Percentiles rank a stretch among this genome's conserved stretches.
These are phyloP conservation scores for Neurospora sp. DNA, from an alignment of 2,329 filamentous ascomycete species.

Conservation along the genomic window DNA sequence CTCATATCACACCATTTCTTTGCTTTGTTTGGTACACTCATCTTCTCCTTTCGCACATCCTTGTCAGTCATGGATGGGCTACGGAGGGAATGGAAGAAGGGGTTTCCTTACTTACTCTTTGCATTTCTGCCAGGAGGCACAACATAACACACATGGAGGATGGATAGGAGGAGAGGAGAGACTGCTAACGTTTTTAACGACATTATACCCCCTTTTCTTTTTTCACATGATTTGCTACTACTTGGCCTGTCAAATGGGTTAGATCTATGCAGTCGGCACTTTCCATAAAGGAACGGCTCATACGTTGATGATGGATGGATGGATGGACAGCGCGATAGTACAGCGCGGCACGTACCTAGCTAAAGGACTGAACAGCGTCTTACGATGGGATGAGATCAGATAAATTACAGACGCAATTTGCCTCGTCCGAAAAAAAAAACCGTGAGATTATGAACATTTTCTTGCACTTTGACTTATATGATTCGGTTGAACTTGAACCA, in stretches of 20 bases:
- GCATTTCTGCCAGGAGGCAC: neutral
- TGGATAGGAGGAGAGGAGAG: neutral
- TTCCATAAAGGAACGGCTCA: neutral
- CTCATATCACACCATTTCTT: neutral
- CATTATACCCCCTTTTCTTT: conserved; percentile 2
- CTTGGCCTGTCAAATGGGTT: neutral
- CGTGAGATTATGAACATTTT: neutral
- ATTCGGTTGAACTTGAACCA: neutral
- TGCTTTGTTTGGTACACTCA: neutral
- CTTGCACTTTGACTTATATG: neutral
- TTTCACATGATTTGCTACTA: neutral
- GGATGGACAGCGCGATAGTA: neutral
- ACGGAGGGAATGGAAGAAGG: neutral
- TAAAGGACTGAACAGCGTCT: neutral
- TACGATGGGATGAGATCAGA: neutral
- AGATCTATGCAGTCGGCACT: neutral
- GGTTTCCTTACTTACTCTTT: neutral
- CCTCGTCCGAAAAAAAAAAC: neutral
- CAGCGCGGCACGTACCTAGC: neutral
- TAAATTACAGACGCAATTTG: neutral
- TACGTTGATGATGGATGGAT: neutral
- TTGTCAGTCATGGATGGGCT: neutral
- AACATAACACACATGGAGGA: neutral
- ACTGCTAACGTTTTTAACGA: neutral
- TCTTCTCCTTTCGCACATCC: neutral